Percentiles rank a stretch among this genome's conserved stretches.
Evolutionary conservation across 805 yeast genomes (phyloP).

Genomic region (Yamadazyma olivae): DNA sequence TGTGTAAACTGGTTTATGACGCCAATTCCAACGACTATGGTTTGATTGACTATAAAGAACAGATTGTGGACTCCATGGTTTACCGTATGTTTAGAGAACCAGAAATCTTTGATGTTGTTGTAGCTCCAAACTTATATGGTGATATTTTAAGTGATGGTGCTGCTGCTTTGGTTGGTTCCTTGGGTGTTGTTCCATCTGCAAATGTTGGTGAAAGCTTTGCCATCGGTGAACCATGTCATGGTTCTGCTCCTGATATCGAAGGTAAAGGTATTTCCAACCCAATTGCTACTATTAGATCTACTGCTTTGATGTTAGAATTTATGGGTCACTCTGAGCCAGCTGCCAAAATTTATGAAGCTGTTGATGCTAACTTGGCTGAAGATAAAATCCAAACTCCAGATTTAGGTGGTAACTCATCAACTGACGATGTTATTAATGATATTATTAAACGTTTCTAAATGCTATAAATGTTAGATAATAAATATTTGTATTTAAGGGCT

Average conservation of each 20-base stretch:
- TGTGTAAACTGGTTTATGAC: conserved; percentile 59
- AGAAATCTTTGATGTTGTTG: conserved; percentile 93
- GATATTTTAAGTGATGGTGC: conserved; percentile 97
- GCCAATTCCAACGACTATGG: conserved; percentile 56
- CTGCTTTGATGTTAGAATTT: conserved; percentile 95
- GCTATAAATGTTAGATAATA: conserved; percentile 1
- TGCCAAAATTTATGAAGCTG: conserved; percentile 88
- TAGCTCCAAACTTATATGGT: conserved; percentile 98
- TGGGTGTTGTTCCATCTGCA: conserved; percentile 97
- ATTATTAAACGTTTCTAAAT: conserved; percentile 51
- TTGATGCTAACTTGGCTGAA: conserved; percentile 85
- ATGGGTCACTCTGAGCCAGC: conserved; percentile 90
- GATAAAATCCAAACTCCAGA: conserved; percentile 86
- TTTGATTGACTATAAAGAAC: conserved; percentile 76
- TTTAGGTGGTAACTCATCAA: conserved; percentile 85
- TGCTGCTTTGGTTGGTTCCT: conserved; percentile 95
- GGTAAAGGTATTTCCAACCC: conserved; percentile 96
- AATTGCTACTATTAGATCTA: conserved; percentile 95
- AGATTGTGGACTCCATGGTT: conserved; percentile 98
- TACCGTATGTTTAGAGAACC: conserved; percentile 99
- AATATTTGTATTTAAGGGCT: conserved; percentile 1
- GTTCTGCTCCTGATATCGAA: conserved; percentile 98
- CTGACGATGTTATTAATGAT: conserved; percentile 85
- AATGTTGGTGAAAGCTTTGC: conserved; percentile 96
- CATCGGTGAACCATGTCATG: conserved; percentile 99